Evolutionary conservation across 1,284 basidiomycete species (phyloP), one percentile per base, ranked within the genome.

Genomic region (Ustanciosporium gigantosporum): DNA sequence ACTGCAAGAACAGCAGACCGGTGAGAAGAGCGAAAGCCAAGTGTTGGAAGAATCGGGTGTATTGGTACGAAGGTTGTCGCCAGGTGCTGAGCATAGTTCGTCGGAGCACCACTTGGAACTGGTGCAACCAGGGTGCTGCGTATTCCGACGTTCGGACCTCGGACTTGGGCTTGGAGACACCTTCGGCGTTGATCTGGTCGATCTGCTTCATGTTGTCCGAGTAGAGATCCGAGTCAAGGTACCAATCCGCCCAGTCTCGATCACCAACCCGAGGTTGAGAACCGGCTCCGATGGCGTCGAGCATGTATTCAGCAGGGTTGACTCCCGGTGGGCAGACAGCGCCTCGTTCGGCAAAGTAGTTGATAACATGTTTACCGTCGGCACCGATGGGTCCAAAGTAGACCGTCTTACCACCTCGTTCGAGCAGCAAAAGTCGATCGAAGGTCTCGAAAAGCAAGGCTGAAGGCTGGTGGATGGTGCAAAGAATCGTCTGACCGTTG

Each of bases 1-100:
- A 81, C 73, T 88, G 86, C 46, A 96, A 81, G 84, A 92, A 92
- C 13, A 89, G 88, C 41, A 96, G 81, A 23, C 87, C 87, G 46
- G 91, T 83, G 75, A 88, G 85, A 4, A 94, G 81, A 6, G 88
- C 87, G 56, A 93, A 87, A 72, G 66, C 59, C 5, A 70, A 25
- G 48, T 78, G 74, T 40, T 75, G 73, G 78, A 91, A 90, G 35
- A 92, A 81, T 40, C 91, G 85, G 36, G 86, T 91, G 81, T 68
- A 80, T 55, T 66, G 58, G 60, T 72, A 74, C 38, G 44, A 44
- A 13, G 70, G 68, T 36, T 64, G 89, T 48, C 70, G 57, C 70
- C 70, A 72, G 2, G 68, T 68, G 32, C 46, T 55, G 19, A 82
- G 76, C 74, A 87, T 86, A 73, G 91, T 91, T 40, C 92, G 83